These are phyloP conservation scores for Filobasidium uniguttulatum DNA, from an alignment of 1,284 basidiomycete genomes.

Conservation along the genomic window DNA sequence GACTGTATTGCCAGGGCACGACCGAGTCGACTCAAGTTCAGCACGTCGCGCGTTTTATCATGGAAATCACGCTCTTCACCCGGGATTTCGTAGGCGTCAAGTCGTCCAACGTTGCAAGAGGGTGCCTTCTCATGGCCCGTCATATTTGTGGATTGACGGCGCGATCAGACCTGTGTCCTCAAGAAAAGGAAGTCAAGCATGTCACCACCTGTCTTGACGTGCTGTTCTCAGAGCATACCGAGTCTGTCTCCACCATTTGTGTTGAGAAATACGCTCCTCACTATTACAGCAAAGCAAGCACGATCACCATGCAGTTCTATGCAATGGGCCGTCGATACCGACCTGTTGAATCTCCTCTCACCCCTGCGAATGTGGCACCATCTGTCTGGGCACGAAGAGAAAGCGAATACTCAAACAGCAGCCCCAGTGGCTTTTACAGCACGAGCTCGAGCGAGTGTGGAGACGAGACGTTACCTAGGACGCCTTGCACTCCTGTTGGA, in stretches of 20 bases:
- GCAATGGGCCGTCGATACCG: conserved; percentile 39
- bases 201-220: conserved; percentile 68
- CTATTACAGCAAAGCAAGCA: conserved; percentile 88
- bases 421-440: conserved; percentile 1
- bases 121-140: conserved; percentile 74
- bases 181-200: conserved; percentile 51
- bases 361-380: conserved; percentile 21
- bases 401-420: neutral
- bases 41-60: conserved; percentile 88
- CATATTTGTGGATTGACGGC: conserved; percentile 59
- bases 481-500: neutral
- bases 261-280: conserved; percentile 95
- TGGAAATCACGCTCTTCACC: conserved; percentile 97
- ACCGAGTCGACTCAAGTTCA: conserved; percentile 78
- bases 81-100: conserved; percentile 80
- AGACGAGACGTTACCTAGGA: neutral
- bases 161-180: neutral
- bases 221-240: conserved; percentile 68
- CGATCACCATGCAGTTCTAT: conserved; percentile 83
- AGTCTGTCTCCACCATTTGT: conserved; percentile 79
- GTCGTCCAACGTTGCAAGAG: conserved; percentile 75
- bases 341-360: conserved; percentile 21
- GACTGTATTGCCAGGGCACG: conserved; percentile 44
- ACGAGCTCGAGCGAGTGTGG: conserved; percentile 4
- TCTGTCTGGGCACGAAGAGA: conserved; percentile 13